A percentile compares a stretch with the other conserved stretches of the same genome.
Evolutionary conservation across 1,139 yeast species (phyloP).

Genomic region (Schizosaccharomyces versatilis): DNA sequence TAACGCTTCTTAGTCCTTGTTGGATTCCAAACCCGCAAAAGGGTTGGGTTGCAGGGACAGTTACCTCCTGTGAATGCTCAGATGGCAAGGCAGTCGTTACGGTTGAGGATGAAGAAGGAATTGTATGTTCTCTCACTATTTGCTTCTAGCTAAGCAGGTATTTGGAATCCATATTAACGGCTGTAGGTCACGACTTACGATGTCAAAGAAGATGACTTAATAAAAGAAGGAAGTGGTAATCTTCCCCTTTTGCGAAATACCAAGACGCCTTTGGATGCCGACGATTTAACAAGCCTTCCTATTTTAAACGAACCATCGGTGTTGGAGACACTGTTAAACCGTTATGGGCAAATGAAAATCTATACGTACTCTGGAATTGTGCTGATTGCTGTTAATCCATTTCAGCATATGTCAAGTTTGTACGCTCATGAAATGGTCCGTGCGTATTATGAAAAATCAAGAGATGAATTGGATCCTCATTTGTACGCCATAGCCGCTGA

Average conservation of each 20-base stretch:
- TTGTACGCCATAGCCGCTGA: conserved; percentile 94
- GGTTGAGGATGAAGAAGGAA: background rate
- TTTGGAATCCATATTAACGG: background rate
- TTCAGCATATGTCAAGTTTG: conserved; percentile 72
- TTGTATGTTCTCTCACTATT: background rate
- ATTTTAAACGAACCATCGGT: conserved; percentile 87
- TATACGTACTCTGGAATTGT: conserved; percentile 95
- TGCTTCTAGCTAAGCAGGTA: background rate
- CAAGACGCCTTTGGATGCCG: conserved; percentile 24
- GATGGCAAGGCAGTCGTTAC: background rate
- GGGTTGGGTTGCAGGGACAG: background rate
- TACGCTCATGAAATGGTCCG: conserved; percentile 83
- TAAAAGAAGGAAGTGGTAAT: background rate
- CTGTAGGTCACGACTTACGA: background rate
- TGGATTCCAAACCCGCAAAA: background rate
- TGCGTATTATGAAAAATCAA: conserved; percentile 74
- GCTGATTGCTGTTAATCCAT: conserved; percentile 87
- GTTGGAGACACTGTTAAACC: conserved; percentile 61
- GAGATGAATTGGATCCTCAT: conserved; percentile 93
- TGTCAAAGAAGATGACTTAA: background rate
- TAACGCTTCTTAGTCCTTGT: background rate
- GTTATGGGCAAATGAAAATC: conserved; percentile 73
- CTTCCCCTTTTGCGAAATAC: background rate
- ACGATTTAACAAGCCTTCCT: conserved; percentile 74
- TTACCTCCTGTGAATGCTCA: background rate